Evolutionary conservation across 108 stramenopile species (phyloP), one percentile per base, ranked within the genome.

Genomic region (Aureococcus anophagefferens): DNA sequence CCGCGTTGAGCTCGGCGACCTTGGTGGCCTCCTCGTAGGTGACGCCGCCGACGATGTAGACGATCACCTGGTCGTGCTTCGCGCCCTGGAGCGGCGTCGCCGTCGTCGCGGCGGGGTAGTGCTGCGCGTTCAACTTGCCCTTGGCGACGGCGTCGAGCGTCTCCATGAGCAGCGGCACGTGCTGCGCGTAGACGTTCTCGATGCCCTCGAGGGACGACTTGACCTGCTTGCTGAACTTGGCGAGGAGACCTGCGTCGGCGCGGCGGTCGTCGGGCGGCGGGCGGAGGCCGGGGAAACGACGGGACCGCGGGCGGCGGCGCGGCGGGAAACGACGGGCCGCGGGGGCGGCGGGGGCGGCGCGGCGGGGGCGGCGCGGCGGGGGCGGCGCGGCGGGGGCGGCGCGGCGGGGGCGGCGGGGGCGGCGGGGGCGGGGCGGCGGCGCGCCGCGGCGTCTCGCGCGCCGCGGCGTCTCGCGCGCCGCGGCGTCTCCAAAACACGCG

Each of bases 181-280:
- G 99, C 80, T 99, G 97, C 3, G 96, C 83, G 80, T 97, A 97
- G 7, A 98, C 97, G 74, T 98, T 98, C 64, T 89, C 83, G 37
- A 98, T 96, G 30, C 97, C 97, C 73, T 95, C 90, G 0, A 99
- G 92, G 40, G 88, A 86, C 11, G 89, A 89, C 82, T 94, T 92
- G 85, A 98, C 85, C n/a, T 80, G 80, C 72, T 96, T 95, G 67
- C 87, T 89, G 77, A 97, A 80, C 83, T 95, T 96, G 72, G 82
- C 81, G 76, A 96, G 81, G 33, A 91, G 64, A 67, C 87, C 85
- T 73, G 83, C 82, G 33, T 83, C 79, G 44, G 86, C 79, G 5
- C 40, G n/a, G n/a, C n/a, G n/a, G n/a, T n/a, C n/a, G n/a, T n/a
- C n/a, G n/a, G n/a, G n/a, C n/a, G n/a, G n/a, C n/a, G n/a, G n/a